A percentile compares a stretch with the other conserved stretches of the same genome.
These are phyloP conservation scores for Phellopilus nigrolimitatus DNA, from an alignment of 1,284 basidiomycete species.

Conservation along the genomic window DNA sequence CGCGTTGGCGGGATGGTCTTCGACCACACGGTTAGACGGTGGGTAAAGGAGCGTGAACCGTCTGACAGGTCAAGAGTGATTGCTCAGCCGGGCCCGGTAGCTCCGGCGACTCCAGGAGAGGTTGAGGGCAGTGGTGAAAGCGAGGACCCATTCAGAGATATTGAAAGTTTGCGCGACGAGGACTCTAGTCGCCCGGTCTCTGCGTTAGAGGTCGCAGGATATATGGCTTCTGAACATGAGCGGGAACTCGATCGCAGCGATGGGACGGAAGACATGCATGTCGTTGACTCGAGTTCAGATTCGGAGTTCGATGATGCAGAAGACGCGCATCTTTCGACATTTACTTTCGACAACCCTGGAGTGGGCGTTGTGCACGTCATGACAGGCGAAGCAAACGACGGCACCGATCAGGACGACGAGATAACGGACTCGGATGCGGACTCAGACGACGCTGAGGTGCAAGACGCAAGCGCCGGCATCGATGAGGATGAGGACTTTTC, in stretches of 20 bases:
- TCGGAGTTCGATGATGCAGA: conserved; percentile 52
- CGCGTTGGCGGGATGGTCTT: conserved; percentile 84
- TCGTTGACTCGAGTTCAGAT: conserved; percentile 28
- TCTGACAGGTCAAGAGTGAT: conserved; percentile 25
- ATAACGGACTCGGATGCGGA: conserved; percentile 45
- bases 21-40: conserved; percentile 74
- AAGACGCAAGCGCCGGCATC: conserved; percentile 14
- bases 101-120: conserved; percentile 20
- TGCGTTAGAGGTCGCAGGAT: background rate
- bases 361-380: conserved; percentile 44
- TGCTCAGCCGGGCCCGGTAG: background rate
- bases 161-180: conserved; percentile 76
- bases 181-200: conserved; percentile 27
- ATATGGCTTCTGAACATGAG: conserved; percentile 21
- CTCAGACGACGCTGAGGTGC: conserved; percentile 2
- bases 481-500: conserved; percentile 9
- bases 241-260: conserved; percentile 29
- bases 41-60: conserved; percentile 62
- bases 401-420: conserved; percentile 31
- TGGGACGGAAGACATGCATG: conserved; percentile 45
- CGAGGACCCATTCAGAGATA: conserved; percentile 82
- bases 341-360: conserved; percentile 62
- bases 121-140: conserved; percentile 42
- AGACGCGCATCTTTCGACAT: conserved; percentile 61
- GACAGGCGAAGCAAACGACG: conserved; percentile 31